Evolutionary conservation across 2,329 filamentous ascomycete genomes (phyloP).

Genomic region (Monilinia vaccinii-corymbosi): DNA sequence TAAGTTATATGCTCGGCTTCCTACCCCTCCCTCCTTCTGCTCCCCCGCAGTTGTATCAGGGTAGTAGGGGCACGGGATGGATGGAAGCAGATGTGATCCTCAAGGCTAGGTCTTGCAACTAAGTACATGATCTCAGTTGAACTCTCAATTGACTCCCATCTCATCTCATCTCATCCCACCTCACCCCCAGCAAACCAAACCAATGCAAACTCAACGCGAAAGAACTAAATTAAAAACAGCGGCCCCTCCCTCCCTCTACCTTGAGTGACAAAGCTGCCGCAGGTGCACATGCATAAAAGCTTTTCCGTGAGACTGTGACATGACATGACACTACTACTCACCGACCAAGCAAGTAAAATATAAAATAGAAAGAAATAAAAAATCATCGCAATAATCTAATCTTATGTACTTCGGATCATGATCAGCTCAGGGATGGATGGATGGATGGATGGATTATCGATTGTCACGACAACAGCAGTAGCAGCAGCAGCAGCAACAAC

Average conservation of each 20-base stretch:
- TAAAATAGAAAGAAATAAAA: too few relatives aligned
- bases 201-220: neutral
- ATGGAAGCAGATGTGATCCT: neutral
- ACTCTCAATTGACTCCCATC: too few relatives aligned
- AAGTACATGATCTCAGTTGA: neutral
- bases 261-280: neutral
- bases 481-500: too few relatives aligned
- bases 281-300: neutral
- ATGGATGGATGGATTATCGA: too few relatives aligned
- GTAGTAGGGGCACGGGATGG: neutral
- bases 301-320: neutral
- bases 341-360: too few relatives aligned
- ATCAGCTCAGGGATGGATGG: neutral
- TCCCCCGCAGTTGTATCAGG: neutral
- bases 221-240: neutral
- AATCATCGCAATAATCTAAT: too few relatives aligned
- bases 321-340: neutral
- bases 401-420: too few relatives aligned
- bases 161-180: too few relatives aligned
- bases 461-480: neutral
- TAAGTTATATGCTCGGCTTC: neutral
- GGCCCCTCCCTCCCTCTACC: neutral
- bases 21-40: neutral
- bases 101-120: neutral
- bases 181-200: neutral